phyloP scores from a whole-genome alignment of 805 yeast genomes.

The Cyberlindnera suaveolens region DNA sequence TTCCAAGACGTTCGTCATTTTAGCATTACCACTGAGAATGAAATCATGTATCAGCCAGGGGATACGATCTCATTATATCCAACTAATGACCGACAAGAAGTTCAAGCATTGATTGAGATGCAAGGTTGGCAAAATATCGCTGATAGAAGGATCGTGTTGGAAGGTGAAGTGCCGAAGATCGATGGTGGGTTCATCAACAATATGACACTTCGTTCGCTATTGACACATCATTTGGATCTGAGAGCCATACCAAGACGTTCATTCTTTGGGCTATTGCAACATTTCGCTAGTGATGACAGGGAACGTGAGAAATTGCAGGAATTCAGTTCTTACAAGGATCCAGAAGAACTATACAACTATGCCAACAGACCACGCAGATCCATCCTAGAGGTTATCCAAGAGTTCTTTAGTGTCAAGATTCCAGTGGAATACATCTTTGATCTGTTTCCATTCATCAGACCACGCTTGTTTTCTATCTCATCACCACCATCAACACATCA shows the following conservation, averaged over 20 bases:
- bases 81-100: constrained; percentile 55
- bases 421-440: constrained; percentile 77
- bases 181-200: constrained; percentile 59
- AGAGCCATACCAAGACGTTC: constrained; percentile 77
- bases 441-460: constrained; percentile 69
- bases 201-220: constrained; percentile 63
- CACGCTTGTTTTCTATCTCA: constrained; percentile 82
- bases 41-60: constrained; percentile 56
- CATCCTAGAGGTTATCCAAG: constrained; percentile 73
- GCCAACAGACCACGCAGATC: constrained; percentile 93
- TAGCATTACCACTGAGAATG: constrained; percentile 6
- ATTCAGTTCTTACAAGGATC: constrained; percentile 62
- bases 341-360: constrained; percentile 81
- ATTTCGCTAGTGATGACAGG: constrained; percentile 67
- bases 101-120: constrained; percentile 53
- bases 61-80: constrained; percentile 80
- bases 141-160: constrained; percentile 44
- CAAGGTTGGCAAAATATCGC: constrained; percentile 76
- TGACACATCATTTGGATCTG: constrained; percentile 79
- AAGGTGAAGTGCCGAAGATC: constrained; percentile 17
- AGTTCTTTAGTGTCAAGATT: constrained; percentile 67
- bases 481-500: constrained; percentile 39
- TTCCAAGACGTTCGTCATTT: constrained; percentile 86
- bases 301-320: constrained; percentile 75
- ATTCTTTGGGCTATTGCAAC: constrained; percentile 69